Conservation (phyloP, 1,284 basidiomycete genomes). For the Puccinia hordei region DNA sequence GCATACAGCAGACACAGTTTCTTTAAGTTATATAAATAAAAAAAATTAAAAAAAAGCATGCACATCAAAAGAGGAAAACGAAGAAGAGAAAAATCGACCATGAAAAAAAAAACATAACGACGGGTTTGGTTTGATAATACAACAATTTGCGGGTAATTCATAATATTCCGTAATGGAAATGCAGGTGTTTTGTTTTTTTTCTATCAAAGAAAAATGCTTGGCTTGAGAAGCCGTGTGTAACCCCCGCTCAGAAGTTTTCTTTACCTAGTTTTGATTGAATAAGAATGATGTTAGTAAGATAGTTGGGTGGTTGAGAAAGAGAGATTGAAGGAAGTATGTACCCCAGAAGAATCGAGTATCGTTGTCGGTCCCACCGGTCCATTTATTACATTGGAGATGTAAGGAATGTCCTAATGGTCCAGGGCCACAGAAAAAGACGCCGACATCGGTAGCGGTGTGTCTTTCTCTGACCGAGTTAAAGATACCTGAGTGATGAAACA, state of each 20-base stretch:
- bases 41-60: neutral
- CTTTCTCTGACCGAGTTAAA: conserved; percentile 74
- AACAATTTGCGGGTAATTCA: neutral
- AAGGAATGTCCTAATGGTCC: conserved; percentile 69
- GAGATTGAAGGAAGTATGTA: neutral
- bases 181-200: too few relatives aligned
- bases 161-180: too few relatives aligned
- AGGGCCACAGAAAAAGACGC: conserved; percentile 74
- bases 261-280: conserved; percentile 43
- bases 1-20: too few relatives aligned
- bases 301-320: neutral
- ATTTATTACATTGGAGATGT: conserved; percentile 78
- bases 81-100: neutral
- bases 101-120: neutral
- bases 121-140: too few relatives aligned
- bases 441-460: conserved; percentile 80
- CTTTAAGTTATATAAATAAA: too few relatives aligned
- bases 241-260: conserved; percentile 43
- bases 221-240: neutral
- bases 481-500: conserved; percentile 66
- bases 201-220: too few relatives aligned
- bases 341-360: conserved; percentile 85
- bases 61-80: neutral
- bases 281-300: neutral
- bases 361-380: conserved; percentile 69